phyloP scores from a whole-genome alignment of 1,139 yeast species.

The Magnusiomyces tetraspermus region DNA sequence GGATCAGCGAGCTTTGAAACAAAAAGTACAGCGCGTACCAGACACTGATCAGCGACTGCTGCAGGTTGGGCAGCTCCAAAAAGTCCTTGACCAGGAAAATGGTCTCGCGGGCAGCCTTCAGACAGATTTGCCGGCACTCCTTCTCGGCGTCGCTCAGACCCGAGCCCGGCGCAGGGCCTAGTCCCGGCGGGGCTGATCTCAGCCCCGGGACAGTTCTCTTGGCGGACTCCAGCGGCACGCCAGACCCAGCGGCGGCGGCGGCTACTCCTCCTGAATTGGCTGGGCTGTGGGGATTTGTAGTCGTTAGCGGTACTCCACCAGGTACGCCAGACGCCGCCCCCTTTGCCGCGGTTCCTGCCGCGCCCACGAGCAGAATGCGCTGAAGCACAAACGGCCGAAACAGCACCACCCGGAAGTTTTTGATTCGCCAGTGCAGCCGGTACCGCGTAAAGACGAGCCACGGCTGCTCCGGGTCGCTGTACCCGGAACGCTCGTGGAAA shows the following conservation, averaged over 20 bases:
- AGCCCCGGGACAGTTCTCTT: too few species aligned
- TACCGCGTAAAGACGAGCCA: constrained; percentile 45
- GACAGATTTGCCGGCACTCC: constrained; percentile 44
- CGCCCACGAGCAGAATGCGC: constrained; percentile 38
- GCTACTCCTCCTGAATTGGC: too few species aligned
- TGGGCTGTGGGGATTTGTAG: too few species aligned
- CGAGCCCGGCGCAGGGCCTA: too few species aligned
- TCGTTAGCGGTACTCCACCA: too few species aligned
- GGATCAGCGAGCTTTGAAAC: constrained; percentile 51
- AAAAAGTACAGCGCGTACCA: constrained; percentile 59
- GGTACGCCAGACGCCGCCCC: too few species aligned
- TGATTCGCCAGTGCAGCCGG: constrained; percentile 47
- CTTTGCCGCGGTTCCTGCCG: too few species aligned
- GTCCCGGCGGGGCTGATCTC: too few species aligned
- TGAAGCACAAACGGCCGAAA: constrained; percentile 51
- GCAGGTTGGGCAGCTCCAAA: constrained; percentile 31
- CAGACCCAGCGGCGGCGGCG: too few species aligned
- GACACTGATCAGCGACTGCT: constrained; percentile 39
- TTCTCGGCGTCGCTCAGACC: constrained; percentile 40
- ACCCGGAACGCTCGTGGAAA: constrained; percentile 33
- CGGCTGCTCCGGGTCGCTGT: constrained; percentile 2
- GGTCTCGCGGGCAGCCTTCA: constrained; percentile 45
- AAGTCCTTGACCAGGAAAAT: constrained; percentile 43
- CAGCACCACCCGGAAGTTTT: constrained; percentile 45
- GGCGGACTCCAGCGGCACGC: too few species aligned